Evolutionary conservation across 345 rosid species (phyloP).

Genomic region (Durio zibethinus): DNA sequence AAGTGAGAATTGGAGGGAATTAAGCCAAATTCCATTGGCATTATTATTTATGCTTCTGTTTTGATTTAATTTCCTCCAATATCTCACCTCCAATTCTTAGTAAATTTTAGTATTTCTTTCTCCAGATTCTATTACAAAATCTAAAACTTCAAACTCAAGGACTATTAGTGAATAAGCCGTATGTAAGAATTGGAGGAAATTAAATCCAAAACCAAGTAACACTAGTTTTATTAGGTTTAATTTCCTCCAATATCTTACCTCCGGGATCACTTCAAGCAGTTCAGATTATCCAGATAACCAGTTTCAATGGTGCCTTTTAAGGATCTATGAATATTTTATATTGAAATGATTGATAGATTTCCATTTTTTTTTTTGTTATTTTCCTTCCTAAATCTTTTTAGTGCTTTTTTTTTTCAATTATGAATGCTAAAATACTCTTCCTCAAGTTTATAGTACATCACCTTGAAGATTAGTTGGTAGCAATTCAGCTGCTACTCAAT

Average conservation of each 20-base stretch:
- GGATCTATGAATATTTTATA: background rate
- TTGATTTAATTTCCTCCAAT: background rate
- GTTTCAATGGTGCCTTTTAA: background rate
- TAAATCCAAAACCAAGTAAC: background rate
- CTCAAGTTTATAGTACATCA: background rate
- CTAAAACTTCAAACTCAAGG: background rate
- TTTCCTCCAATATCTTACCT: background rate
- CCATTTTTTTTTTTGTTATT: background rate
- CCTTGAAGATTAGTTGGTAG: background rate
- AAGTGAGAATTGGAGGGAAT: background rate
- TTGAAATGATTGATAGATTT: background rate
- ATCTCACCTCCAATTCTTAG: background rate
- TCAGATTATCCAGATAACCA: background rate
- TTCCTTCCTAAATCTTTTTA: background rate
- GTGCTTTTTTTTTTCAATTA: background rate
- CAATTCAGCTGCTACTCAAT: background rate
- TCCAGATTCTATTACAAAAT: background rate
- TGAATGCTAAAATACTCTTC: background rate
- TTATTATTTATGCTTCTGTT: background rate
- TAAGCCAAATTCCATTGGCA: background rate
- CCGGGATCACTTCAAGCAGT: background rate
- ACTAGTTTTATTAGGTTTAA: background rate
- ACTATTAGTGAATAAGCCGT: background rate
- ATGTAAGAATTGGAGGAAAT: background rate
- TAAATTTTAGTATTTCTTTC: background rate